These are phyloP conservation scores for Zangia roseola DNA, from an alignment of 768 basidiomycete genomes.

Conservation along the genomic window DNA sequence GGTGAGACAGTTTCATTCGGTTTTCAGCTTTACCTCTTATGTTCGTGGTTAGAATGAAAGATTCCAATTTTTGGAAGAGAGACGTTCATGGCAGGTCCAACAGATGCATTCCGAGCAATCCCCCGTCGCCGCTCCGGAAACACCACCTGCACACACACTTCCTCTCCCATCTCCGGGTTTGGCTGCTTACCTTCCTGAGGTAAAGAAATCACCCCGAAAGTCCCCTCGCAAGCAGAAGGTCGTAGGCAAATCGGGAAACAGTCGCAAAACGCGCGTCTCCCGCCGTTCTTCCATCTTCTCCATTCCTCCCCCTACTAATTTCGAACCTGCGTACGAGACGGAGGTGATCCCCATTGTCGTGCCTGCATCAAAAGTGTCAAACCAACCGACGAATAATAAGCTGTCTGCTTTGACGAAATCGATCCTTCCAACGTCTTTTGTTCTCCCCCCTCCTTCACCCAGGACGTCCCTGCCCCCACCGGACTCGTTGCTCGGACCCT, in stretches of 20 bases:
- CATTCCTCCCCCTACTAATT: conserved; percentile 33
- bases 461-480: conserved; percentile 53
- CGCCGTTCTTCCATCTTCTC: conserved; percentile 45
- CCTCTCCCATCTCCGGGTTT: conserved; percentile 20
- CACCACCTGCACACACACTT: conserved; percentile 19
- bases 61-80: conserved; percentile 62
- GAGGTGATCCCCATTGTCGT: conserved; percentile 41
- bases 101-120: conserved; percentile 59
- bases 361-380: conserved; percentile 32
- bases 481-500: conserved; percentile 36
- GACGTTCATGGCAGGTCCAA: conserved; percentile 68
- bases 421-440: conserved; percentile 67
- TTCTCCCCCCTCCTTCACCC: conserved; percentile 77
- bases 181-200: conserved; percentile 26
- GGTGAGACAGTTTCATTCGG: conserved; percentile 39
- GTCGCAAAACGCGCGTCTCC: conserved; percentile 45
- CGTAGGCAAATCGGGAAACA: conserved; percentile 45
- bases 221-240: conserved; percentile 45
- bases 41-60: conserved; percentile 51
- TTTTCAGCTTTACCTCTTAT: conserved; percentile 2
- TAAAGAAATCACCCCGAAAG: conserved; percentile 42
- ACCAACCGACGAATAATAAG: conserved; percentile 22
- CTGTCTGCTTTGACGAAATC: conserved; percentile 36
- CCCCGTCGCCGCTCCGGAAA: conserved; percentile 32
- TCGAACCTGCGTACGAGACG: conserved; percentile 51